Evolutionary conservation across 2,329 filamentous ascomycete species (phyloP).

Genomic region (Colletotrichum somersetense): DNA sequence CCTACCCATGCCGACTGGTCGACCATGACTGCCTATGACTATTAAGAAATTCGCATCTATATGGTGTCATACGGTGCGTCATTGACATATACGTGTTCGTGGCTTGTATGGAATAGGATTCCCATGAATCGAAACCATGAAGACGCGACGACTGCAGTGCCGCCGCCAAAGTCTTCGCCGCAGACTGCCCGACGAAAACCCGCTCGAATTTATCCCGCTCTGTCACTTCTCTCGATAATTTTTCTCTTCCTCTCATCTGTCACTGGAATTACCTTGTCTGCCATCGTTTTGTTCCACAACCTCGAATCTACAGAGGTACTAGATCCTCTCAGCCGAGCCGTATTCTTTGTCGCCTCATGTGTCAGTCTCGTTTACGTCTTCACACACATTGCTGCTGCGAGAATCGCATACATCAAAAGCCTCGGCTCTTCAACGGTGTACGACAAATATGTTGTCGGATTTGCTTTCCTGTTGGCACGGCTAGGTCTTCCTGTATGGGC

Average conservation of each 20-base stretch:
- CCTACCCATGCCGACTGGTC: neutral
- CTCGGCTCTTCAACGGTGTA: constrained; percentile 5
- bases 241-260: constrained; percentile 23
- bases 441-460: constrained; percentile 26
- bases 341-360: constrained; percentile 38
- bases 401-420: constrained; percentile 17
- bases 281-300: constrained; percentile 23
- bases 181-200: constrained; percentile 4
- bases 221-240: constrained; percentile 28
- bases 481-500: constrained; percentile 33
- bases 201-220: constrained; percentile 20
- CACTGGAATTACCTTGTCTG: constrained; percentile 30
- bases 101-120: constrained; percentile 25
- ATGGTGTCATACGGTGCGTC: neutral
- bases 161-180: constrained; percentile 21
- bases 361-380: constrained; percentile 30
- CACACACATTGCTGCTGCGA: constrained; percentile 19
- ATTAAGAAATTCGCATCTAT: neutral
- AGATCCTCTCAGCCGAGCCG: constrained; percentile 34
- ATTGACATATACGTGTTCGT: neutral
- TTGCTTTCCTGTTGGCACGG: constrained; percentile 29
- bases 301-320: constrained; percentile 27
- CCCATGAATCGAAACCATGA: constrained; percentile 35
- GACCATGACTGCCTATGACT: neutral
- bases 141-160: constrained; percentile 35